Conservation (phyloP, 228 moss, liverwort and hornwort species). For the Sphagnum magellanicum region DNA sequence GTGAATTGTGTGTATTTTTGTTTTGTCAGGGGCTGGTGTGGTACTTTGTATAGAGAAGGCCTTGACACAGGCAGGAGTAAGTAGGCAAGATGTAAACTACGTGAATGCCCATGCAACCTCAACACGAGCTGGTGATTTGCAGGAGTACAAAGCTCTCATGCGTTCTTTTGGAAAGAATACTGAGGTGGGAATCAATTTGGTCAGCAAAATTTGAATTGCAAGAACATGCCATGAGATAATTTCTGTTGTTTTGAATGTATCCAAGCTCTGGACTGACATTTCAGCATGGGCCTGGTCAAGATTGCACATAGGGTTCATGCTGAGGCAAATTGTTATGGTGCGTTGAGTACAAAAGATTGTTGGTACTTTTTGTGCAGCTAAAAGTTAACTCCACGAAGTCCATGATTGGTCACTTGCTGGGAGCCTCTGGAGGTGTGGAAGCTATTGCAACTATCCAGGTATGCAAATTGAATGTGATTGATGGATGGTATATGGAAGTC, state of each 20-base stretch:
- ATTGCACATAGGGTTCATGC: too few relatives aligned
- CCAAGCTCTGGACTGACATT: too few relatives aligned
- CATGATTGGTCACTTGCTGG: conserved; percentile 94
- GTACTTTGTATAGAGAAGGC: conserved; percentile 92
- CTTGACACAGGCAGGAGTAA: conserved; percentile 66
- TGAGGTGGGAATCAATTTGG: conserved; percentile 34
- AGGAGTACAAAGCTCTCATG: conserved; percentile 90
- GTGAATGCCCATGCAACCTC: conserved; percentile 94
- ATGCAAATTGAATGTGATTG: background rate
- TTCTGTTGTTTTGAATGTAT: too few relatives aligned
- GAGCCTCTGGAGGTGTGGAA: conserved; percentile 91
- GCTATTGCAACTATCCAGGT: conserved; percentile 96
- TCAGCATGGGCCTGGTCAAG: too few relatives aligned
- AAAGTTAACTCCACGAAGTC: conserved; percentile 94
- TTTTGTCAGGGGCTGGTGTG: conserved; percentile 65
- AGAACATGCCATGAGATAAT: too few relatives aligned
- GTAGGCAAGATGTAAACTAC: conserved; percentile 71
- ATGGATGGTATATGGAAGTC: background rate
- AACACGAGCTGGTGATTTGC: conserved; percentile 81
- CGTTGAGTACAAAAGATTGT: too few relatives aligned
- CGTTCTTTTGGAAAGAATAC: conserved; percentile 71
- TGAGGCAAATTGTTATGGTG: too few relatives aligned
- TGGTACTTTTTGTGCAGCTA: conserved; percentile 33
- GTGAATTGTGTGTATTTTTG: background rate
- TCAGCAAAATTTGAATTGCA: too few relatives aligned